Evolutionary conservation across 306 rosid species (phyloP).

Genomic region (Myrica gale): DNA sequence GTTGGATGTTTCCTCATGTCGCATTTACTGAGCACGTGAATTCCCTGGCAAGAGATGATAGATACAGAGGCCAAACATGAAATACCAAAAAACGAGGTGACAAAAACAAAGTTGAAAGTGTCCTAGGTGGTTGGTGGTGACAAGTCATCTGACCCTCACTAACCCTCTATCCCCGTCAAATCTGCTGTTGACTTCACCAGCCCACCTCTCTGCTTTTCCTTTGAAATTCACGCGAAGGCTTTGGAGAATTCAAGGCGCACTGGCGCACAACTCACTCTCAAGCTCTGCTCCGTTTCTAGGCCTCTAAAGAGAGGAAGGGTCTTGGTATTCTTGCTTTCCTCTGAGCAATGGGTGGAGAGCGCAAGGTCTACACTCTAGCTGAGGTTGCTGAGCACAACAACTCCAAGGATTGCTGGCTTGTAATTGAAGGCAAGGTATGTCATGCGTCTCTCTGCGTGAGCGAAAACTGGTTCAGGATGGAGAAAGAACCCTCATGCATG

Average conservation of each 20-base stretch:
- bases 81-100: too few relatives aligned
- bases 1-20: too few relatives aligned
- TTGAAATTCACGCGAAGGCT: conserved; percentile 28
- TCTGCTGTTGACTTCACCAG: conserved; percentile 23
- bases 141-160: neutral
- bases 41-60: too few relatives aligned
- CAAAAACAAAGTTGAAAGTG: too few relatives aligned
- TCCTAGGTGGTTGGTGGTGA: conserved; percentile 1
- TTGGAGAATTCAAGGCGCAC: neutral
- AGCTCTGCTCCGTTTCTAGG: neutral
- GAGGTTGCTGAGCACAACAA: conserved; percentile 58
- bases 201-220: conserved; percentile 9
- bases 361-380: conserved; percentile 56
- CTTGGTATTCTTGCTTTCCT: neutral
- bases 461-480: neutral
- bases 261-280: neutral
- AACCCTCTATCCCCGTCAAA: neutral
- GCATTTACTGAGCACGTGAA: too few relatives aligned
- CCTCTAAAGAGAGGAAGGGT: neutral
- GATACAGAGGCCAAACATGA: too few relatives aligned
- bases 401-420: conserved; percentile 76
- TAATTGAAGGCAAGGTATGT: conserved; percentile 72
- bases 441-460: neutral
- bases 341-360: conserved; percentile 52
- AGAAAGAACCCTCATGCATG: neutral